Conservation (phyloP, 352 stramenopile genomes). For the Phytophthora colocasiae region DNA sequence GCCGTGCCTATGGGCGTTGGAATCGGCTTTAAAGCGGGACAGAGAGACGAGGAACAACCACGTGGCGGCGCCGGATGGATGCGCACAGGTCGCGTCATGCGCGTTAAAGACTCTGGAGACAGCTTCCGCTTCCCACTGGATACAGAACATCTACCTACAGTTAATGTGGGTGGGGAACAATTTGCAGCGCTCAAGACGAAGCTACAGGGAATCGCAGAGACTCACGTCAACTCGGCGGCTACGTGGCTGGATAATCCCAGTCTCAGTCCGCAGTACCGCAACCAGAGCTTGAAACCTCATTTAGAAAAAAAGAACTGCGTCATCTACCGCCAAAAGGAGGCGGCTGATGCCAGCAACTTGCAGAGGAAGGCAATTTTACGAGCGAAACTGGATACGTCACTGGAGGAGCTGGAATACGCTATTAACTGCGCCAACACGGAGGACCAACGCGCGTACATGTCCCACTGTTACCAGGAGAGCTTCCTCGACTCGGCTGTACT, state of each 20-base stretch:
- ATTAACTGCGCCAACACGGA: conserved; percentile 68
- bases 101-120: conserved; percentile 74
- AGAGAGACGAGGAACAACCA: conserved; percentile 44
- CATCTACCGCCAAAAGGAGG: conserved; percentile 69
- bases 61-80: conserved; percentile 67
- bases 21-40: conserved; percentile 25
- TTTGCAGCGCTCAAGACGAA: conserved; percentile 41
- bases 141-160: conserved; percentile 57
- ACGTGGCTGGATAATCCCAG: conserved; percentile 82
- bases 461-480: conserved; percentile 72
- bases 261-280: conserved; percentile 55
- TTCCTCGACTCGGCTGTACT: conserved; percentile 82
- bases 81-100: conserved; percentile 72
- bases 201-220: conserved; percentile 45
- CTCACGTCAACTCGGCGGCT: conserved; percentile 47
- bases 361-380: conserved; percentile 61
- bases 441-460: conserved; percentile 64
- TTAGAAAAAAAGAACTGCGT: conserved; percentile 77
- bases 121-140: conserved; percentile 81
- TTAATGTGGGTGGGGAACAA: conserved; percentile 42
- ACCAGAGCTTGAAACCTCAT: conserved; percentile 72
- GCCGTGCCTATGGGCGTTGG: conserved; percentile 38
- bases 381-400: conserved; percentile 69
- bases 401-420: conserved; percentile 79
- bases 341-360: conserved; percentile 46